Evolutionary conservation across 331 rosid genomes (phyloP).

Genomic region (Malus hybrid): DNA sequence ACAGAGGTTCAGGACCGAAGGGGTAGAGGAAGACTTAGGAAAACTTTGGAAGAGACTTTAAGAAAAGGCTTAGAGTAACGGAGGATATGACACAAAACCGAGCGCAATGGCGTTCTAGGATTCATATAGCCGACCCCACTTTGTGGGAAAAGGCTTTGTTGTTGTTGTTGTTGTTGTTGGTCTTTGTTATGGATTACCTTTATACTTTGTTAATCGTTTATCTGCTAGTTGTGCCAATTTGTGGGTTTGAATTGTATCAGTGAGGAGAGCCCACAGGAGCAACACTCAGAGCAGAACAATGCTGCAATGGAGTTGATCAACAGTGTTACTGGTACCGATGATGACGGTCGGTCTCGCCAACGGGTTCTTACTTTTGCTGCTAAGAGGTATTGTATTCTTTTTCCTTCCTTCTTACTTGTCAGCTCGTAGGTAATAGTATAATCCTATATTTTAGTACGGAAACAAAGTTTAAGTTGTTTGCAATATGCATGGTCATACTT

Average conservation of each 20-base stretch:
- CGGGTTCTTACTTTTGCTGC: slow-evolving; percentile 97
- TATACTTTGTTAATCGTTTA: background rate
- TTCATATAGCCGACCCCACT: too few relatives aligned
- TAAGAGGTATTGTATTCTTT: slow-evolving; percentile 45
- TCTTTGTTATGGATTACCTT: background rate
- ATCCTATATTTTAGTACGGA: background rate
- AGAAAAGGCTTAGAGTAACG: too few relatives aligned
- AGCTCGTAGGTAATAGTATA: background rate
- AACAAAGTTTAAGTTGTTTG: background rate
- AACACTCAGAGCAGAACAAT: slow-evolving; percentile 46
- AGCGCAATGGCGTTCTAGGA: too few relatives aligned
- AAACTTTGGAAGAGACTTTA: too few relatives aligned
- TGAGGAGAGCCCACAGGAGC: slow-evolving; percentile 55
- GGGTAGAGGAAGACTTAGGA: too few relatives aligned
- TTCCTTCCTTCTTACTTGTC: background rate
- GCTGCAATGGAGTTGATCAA: slow-evolving; percentile 93
- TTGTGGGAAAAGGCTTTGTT: too few relatives aligned
- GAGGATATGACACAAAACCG: too few relatives aligned
- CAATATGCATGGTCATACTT: background rate
- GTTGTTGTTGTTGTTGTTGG: too few relatives aligned
- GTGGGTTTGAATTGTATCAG: slow-evolving; percentile 28
- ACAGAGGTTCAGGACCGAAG: too few relatives aligned
- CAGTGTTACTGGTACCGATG: slow-evolving; percentile 78
- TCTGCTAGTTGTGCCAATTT: background rate
- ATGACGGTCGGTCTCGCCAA: slow-evolving; percentile 96